phyloP scores from a whole-genome alignment of 129 eudicot species.

The Artemisia tridentata region DNA sequence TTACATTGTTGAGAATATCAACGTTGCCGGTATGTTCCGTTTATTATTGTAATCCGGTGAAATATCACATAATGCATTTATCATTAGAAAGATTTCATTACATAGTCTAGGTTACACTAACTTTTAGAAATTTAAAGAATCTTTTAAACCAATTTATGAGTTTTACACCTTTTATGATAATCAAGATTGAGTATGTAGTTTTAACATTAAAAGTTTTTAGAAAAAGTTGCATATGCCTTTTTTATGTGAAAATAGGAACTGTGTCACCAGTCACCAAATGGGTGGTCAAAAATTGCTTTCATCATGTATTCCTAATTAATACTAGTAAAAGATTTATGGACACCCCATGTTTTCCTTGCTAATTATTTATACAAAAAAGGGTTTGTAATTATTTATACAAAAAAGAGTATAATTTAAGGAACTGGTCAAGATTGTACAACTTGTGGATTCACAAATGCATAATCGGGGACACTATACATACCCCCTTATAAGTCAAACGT shows the following conservation, averaged over 20 bases:
- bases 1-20: slow-evolving; percentile 92
- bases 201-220: background rate
- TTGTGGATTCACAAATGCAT: background rate
- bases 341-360: background rate
- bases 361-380: background rate
- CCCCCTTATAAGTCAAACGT: too few relatives aligned
- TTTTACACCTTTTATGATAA: background rate
- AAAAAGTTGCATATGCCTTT: background rate
- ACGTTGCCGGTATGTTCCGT: slow-evolving; percentile 69
- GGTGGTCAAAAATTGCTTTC: background rate
- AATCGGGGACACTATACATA: too few relatives aligned
- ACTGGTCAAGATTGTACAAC: background rate
- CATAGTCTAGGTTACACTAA: background rate
- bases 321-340: too few relatives aligned
- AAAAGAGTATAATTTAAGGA: too few relatives aligned
- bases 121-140: too few relatives aligned
- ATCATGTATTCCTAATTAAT: too few relatives aligned
- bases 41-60: background rate
- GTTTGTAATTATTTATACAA: background rate
- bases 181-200: background rate
- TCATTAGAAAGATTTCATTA: background rate
- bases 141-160: background rate
- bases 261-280: background rate
- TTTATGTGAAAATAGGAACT: background rate
- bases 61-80: background rate